Evolutionary conservation across 148 eudicot genomes (phyloP).

Genomic region (Fallopia convolvulus): DNA sequence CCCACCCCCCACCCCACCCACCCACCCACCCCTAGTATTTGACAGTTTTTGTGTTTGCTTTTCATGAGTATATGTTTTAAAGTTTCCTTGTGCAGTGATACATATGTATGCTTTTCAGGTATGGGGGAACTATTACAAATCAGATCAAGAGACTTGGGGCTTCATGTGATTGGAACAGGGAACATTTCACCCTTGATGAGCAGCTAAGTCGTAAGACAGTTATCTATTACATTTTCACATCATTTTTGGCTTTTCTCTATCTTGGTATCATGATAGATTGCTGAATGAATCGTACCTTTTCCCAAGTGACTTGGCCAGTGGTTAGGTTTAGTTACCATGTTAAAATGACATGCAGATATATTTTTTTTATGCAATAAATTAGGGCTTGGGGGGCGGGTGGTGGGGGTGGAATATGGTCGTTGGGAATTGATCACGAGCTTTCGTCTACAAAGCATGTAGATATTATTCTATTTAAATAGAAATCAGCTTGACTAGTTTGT

Average conservation of each 20-base stretch:
- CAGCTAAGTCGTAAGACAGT: slow-evolving; percentile 96
- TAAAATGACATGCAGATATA: neutral
- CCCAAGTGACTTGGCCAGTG: neutral
- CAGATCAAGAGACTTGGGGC: slow-evolving; percentile 99
- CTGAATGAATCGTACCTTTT: neutral
- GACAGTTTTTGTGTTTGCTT: neutral
- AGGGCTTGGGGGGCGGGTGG: neutral
- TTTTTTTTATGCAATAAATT: neutral
- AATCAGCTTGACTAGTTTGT: neutral
- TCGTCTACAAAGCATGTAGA: neutral
- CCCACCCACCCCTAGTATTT: neutral
- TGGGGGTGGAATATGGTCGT: neutral
- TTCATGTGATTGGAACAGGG: slow-evolving; percentile 97
- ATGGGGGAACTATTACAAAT: slow-evolving; percentile 93
- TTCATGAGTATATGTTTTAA: neutral
- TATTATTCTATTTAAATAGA: neutral
- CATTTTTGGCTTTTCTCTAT: neutral
- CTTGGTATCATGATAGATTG: neutral
- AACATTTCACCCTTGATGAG: slow-evolving; percentile 93
- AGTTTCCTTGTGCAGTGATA: neutral
- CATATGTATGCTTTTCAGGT: slow-evolving; percentile 35
- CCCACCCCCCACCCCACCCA: neutral
- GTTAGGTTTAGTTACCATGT: slow-evolving; percentile 4
- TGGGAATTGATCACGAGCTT: neutral
- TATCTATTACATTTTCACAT: slow-evolving; percentile 19